These are phyloP conservation scores for Saposhnikovia divaricata DNA, from an alignment of 129 eudicot genomes.

Conservation along the genomic window DNA sequence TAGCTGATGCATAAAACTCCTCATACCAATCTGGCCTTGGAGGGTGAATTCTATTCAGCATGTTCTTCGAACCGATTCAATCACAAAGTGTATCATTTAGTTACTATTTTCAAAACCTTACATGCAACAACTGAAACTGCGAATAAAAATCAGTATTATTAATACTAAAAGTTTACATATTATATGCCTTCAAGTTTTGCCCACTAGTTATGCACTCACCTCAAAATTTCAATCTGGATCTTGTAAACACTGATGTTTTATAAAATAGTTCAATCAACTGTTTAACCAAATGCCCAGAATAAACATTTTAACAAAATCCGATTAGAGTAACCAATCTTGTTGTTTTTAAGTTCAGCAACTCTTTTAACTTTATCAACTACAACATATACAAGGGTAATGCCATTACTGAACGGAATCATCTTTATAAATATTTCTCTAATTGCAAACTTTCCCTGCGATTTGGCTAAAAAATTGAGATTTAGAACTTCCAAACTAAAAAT, in stretches of 20 bases:
- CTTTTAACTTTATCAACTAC: background rate
- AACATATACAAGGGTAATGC: background rate
- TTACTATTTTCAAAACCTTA: background rate
- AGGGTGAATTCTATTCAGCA: constrained; percentile 73
- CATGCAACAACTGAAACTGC: background rate
- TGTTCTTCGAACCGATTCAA: constrained; percentile 32
- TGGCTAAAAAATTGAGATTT: background rate
- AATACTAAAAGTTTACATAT: no score
- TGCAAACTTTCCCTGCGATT: background rate
- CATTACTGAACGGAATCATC: background rate
- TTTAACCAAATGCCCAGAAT: background rate
- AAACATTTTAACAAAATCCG: no score
- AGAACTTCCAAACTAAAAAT: no score
- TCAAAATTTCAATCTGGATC: background rate
- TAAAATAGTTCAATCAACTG: background rate
- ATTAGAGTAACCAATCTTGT: background rate
- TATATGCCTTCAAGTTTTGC: no score
- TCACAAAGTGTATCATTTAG: background rate
- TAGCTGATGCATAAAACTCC: constrained; percentile 71
- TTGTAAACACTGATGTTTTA: background rate
- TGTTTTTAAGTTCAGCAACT: background rate
- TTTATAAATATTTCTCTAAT: no score
- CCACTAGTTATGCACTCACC: background rate
- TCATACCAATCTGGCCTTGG: constrained; percentile 92
- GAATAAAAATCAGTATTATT: background rate